A percentile compares a stretch with the other conserved stretches of the same genome.
Evolutionary conservation across 169 alveolate genomes (phyloP).

Genomic region (Plasmodium relictum): DNA sequence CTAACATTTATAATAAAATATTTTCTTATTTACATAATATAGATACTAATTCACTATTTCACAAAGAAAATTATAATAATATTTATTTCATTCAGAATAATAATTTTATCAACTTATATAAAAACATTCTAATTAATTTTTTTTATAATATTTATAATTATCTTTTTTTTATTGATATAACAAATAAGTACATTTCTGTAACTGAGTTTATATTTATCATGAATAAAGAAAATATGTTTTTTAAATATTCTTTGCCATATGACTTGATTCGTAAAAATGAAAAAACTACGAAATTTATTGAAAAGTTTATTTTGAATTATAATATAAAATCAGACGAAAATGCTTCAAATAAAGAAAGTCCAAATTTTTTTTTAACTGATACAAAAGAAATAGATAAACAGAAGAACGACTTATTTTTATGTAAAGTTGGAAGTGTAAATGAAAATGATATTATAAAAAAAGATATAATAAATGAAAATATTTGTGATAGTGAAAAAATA

Average conservation of each 20-base stretch:
- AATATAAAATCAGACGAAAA: neutral
- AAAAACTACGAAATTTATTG: slow-evolving; percentile 5
- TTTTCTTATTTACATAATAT: slow-evolving; percentile 25
- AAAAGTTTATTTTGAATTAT: neutral
- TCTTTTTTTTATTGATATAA: slow-evolving; percentile 24
- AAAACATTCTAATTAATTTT: slow-evolving; percentile 11
- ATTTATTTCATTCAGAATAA: neutral
- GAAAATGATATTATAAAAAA: neutral
- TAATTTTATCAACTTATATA: slow-evolving; percentile 17
- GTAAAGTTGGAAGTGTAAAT: neutral
- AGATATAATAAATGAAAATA: neutral
- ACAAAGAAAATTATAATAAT: slow-evolving; percentile 23
- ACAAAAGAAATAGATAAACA: neutral
- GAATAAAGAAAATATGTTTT: slow-evolving; percentile 3
- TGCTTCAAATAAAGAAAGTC: neutral
- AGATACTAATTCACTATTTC: slow-evolving; percentile 24
- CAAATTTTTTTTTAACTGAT: neutral
- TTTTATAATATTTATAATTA: slow-evolving; percentile 33
- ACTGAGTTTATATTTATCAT: slow-evolving; percentile 17
- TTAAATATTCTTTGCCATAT: slow-evolving; percentile 16
- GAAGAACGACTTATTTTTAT: neutral
- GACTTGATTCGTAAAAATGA: slow-evolving; percentile 29
- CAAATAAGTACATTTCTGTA: slow-evolving; percentile 12
- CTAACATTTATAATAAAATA: slow-evolving; percentile 13
- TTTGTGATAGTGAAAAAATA: neutral